phyloP scores from a whole-genome alignment of 768 basidiomycete species.

The Suillus brevipes region DNA sequence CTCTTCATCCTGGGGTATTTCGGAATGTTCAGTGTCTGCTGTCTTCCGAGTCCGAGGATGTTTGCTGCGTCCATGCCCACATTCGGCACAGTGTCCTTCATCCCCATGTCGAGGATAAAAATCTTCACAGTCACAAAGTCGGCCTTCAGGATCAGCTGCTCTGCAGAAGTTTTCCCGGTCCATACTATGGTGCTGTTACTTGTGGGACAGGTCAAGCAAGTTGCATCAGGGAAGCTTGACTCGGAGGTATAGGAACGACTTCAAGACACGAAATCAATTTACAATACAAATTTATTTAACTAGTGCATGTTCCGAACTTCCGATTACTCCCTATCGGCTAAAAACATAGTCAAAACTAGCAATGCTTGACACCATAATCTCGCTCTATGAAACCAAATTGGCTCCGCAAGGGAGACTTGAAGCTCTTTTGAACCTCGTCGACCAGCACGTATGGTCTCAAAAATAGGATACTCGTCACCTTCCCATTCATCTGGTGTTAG shows the following conservation, averaged over 20 bases:
- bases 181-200: background rate
- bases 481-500: slow-evolving; percentile 19
- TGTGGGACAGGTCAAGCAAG: slow-evolving; percentile 1
- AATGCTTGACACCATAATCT: background rate
- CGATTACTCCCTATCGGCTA: background rate
- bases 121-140: background rate
- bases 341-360: too few species aligned
- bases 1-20: background rate
- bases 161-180: background rate
- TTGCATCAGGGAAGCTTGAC: background rate
- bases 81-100: too few species aligned
- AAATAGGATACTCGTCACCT: slow-evolving; percentile 5
- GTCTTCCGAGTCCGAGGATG: background rate
- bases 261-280: background rate
- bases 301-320: background rate
- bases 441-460: background rate
- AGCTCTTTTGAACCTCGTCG: background rate
- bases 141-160: background rate
- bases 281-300: background rate
- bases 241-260: background rate
- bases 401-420: background rate
- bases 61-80: background rate
- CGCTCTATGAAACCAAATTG: background rate
- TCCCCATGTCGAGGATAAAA: background rate
- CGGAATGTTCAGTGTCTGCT: background rate